Evolutionary conservation across 2,329 filamentous ascomycete species (phyloP).

Genomic region (Neopestalotiopsis rosae): DNA sequence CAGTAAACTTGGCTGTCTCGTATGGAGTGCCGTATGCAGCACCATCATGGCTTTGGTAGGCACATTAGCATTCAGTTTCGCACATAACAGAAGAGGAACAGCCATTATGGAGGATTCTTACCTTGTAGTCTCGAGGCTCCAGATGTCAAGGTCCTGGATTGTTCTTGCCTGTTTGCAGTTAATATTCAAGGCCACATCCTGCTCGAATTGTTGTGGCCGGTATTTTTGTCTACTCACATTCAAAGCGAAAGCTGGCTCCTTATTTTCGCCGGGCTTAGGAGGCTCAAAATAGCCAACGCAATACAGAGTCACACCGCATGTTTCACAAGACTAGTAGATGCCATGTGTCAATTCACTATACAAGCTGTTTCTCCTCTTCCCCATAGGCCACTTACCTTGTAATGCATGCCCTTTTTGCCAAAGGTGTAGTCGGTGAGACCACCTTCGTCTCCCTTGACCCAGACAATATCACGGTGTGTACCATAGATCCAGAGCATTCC

Average conservation of each 20-base stretch:
- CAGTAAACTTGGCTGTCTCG: conserved; percentile 42
- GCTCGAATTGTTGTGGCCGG: neutral
- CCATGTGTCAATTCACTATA: neutral
- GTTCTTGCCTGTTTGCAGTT: conserved; percentile 40
- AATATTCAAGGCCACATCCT: neutral
- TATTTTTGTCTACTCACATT: conserved; percentile 44
- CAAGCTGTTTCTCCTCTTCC: neutral
- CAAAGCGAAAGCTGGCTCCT: conserved; percentile 39
- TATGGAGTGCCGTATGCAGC: conserved; percentile 38
- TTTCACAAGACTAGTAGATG: conserved; percentile 53
- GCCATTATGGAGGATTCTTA: conserved; percentile 31
- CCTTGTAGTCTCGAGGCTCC: conserved; percentile 41
- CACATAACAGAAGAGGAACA: too few relatives aligned
- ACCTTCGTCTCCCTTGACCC: conserved; percentile 51
- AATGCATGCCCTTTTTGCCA: conserved; percentile 39
- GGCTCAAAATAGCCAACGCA: conserved; percentile 28
- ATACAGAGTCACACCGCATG: conserved; percentile 52
- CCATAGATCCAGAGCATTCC: conserved; percentile 45
- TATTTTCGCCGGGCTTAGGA: conserved; percentile 32
- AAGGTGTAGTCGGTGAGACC: conserved; percentile 52
- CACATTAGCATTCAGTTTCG: neutral
- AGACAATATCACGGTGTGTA: conserved; percentile 38
- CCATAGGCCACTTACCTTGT: conserved; percentile 42
- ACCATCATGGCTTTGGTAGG: conserved; percentile 43
- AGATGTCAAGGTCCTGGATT: conserved; percentile 51